Conservation (phyloP, 331 rosid species). For the Rhamnella rubrinervis region DNA sequence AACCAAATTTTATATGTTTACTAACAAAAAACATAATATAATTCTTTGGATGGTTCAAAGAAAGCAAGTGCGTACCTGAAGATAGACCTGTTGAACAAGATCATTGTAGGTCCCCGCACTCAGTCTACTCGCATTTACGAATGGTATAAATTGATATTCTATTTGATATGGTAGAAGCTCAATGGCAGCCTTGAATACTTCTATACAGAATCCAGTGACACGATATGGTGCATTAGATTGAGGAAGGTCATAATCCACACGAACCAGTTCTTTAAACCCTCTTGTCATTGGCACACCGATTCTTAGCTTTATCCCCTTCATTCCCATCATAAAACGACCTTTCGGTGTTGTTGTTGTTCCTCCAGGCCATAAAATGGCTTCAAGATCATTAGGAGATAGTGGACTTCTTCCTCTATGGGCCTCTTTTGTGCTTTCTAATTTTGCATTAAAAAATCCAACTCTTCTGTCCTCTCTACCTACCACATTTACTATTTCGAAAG, state of each 20-base stretch:
- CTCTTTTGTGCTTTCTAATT: not conserved
- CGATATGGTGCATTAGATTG: not conserved
- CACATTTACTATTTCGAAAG: slow-evolving; percentile 20
- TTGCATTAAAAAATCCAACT: slow-evolving; percentile 10
- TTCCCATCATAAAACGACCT: not conserved
- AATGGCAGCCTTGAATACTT: slow-evolving; percentile 23
- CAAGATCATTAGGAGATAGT: not conserved
- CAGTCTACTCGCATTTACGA: not conserved
- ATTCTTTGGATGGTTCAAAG: no score
- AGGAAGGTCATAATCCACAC: not conserved
- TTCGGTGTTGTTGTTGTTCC: slow-evolving; percentile 4
- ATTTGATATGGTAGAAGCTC: slow-evolving; percentile 1
- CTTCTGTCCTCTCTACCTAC: slow-evolving; percentile 17
- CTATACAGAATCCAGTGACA: slow-evolving; percentile 20
- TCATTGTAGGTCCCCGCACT: not conserved
- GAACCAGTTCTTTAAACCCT: slow-evolving; percentile 14
- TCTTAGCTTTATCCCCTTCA: slow-evolving; percentile 8
- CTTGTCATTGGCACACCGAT: not conserved
- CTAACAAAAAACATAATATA: no score
- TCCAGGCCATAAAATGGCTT: slow-evolving; percentile 26
- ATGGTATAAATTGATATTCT: slow-evolving; percentile 16
- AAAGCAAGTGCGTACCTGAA: not conserved
- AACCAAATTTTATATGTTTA: no score
- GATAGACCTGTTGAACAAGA: slow-evolving; percentile 12
- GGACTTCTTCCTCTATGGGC: not conserved